Evolutionary conservation across 352 stramenopile genomes (phyloP), one percentile per base, ranked within the genome.

Genomic region (Peronospora belbahrii): DNA sequence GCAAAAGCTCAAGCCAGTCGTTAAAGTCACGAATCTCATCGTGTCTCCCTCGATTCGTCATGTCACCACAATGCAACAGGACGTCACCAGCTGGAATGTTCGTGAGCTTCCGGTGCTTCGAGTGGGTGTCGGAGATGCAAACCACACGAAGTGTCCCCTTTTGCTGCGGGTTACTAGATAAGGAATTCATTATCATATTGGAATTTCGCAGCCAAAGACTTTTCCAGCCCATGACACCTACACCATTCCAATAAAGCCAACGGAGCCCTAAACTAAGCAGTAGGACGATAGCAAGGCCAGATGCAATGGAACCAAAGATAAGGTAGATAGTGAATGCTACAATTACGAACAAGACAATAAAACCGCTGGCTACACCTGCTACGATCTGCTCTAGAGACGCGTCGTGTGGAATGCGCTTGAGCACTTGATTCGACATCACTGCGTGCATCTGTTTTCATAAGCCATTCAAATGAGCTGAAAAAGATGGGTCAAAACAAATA

Each of bases 61-160:
- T 90, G 63, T 98, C 89, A 13, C 81, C 80, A 53, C 94, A 89
- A 32, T 95, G 85, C 36, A 97, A 73, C 20, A 97, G 49, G 23
- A 97, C 70, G 47, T 94, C 83, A 25, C 94, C 79, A 3, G 62
- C 38, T 0, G 81, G 74, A 0, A 91, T 22, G 20, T 47, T 47
- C 15, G 41, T 59, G 36, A 98, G 62, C 13, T 75, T 62, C 5
- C 67, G 70, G 48, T 93, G 82, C 23, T 71, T 73, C n/a, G 56
- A 60, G 32, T 93, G 82, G 13, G 82, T 93, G 46, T 93, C 82
- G 0, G 82, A 93, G 48, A 93, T 67, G 54, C 81, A 90, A 3
- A 91, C 79, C 1, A 93, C 59, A 17, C 82, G 68, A 7, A 93
- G 45, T 5, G 70, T 83, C 3, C 69, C 74, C 6, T 67, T 47